Base-by-base conservation (phyloP, 2,329 filamentous ascomycete species). In the Fonsecaea multimorphosa region DNA sequence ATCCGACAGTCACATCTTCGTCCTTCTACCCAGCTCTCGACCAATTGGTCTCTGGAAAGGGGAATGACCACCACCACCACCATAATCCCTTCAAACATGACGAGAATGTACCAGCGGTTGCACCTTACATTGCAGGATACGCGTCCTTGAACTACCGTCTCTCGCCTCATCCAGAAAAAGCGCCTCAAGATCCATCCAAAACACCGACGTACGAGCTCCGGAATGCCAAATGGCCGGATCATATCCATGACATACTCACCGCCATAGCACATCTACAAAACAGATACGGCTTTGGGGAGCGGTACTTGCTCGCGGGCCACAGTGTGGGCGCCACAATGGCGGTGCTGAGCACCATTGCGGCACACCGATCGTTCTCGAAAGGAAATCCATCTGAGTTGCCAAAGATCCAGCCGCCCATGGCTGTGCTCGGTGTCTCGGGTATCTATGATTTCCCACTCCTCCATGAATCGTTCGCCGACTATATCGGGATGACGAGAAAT, bases 61-160 rank as follows among this genome's bases (percentile, higher is more conserved):
- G 31, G 11, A 57, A 60, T 40, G 11, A 8, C n/a, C 24, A 49
- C 36, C 58, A 55, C 9, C 34, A 62, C 4, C 58, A 38, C 7
- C 61, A 54, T 24, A 59, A 61, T 29, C 59, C 19, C 12, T 46
- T 51, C 38, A 63, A 60, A 44, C 32, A 38, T 22, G 31, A 46
- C 36, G 36, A 55, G 16, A 34, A 57, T 11, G 16, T 22, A 27
- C 34, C 51, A 5, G 38, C 62, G 14, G 64, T 63, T 22, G 66
- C 66, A 16, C 66, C 70, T 1, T 67, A 54, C 29, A 78, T 82
- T 56, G 69, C 73, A 2, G 79, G 73, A 9, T 77, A 80, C 67
- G 81, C 80, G 3, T 81, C 80, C 8, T 78, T 83, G 69, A 76
- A 79, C 52, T 82, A 83, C 72, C 77, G 81, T n/a, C 74, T 83